phyloP scores from a whole-genome alignment of 2,329 filamentous ascomycete species.

The Trichoderma sp. region DNA sequence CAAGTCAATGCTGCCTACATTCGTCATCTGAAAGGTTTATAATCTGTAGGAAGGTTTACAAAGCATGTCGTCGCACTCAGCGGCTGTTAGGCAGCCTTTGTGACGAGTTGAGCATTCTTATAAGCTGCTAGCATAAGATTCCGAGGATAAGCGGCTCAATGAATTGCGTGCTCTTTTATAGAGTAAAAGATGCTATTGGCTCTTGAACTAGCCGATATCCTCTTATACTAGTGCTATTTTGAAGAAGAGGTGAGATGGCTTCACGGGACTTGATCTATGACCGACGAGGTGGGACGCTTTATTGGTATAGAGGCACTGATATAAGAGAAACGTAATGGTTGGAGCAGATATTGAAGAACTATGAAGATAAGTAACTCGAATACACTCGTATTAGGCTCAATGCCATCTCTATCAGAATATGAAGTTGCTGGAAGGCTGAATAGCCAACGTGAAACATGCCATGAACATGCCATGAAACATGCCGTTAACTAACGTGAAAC shows the following conservation, averaged over 20 bases:
- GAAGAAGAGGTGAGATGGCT: background rate
- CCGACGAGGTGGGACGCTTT: background rate
- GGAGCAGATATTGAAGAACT: background rate
- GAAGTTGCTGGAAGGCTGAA: background rate
- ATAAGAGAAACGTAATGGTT: background rate
- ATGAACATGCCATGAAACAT: background rate
- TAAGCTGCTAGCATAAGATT: background rate
- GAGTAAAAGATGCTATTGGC: background rate
- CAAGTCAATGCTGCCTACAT: background rate
- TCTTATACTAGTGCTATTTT: background rate
- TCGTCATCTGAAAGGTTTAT: background rate
- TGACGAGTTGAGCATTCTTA: background rate
- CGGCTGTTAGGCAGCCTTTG: background rate
- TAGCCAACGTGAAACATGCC: background rate
- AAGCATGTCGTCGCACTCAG: background rate
- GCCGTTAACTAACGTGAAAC: background rate
- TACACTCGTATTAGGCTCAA: background rate
- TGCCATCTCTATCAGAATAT: background rate
- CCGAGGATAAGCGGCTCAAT: background rate
- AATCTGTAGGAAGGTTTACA: background rate
- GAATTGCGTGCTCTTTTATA: background rate
- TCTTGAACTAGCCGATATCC: background rate
- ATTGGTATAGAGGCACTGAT: background rate
- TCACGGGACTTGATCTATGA: background rate
- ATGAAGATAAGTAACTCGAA: background rate